These are phyloP conservation scores for Picochlorum sp. DNA, from an alignment of 139 green algal species.

Conservation along the genomic window DNA sequence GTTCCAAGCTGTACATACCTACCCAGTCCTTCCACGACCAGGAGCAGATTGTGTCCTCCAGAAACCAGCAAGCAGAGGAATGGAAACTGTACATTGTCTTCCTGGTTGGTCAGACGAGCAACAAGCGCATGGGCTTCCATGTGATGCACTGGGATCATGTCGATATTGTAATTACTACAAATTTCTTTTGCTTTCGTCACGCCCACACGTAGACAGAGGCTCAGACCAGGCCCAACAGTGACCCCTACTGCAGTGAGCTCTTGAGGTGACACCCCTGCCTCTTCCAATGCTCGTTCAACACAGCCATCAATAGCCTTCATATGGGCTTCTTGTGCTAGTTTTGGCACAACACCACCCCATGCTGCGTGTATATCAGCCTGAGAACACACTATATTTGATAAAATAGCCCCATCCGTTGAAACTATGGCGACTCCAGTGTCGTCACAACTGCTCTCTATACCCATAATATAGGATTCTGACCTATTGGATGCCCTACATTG, in stretches of 20 bases:
- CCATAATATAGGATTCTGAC: constrained; percentile 58
- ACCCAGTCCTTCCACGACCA: constrained; percentile 80
- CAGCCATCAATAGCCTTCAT: constrained; percentile 77
- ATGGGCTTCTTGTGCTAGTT: constrained; percentile 82
- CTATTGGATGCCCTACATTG: background rate
- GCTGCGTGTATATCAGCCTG: constrained; percentile 88
- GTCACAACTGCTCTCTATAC: constrained; percentile 94
- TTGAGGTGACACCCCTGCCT: constrained; percentile 32
- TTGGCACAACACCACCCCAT: constrained; percentile 90
- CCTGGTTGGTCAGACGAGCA: constrained; percentile 36
- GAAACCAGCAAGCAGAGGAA: constrained; percentile 91
- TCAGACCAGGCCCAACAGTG: constrained; percentile 89
- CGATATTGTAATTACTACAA: constrained; percentile 44
- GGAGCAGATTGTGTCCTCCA: constrained; percentile 90
- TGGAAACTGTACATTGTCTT: constrained; percentile 51
- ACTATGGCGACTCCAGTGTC: constrained; percentile 91
- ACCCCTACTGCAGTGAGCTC: constrained; percentile 81
- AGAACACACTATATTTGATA: constrained; percentile 66
- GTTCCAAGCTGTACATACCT: constrained; percentile 82
- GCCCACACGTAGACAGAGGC: constrained; percentile 85
- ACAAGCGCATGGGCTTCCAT: constrained; percentile 98
- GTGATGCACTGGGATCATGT: constrained; percentile 87
- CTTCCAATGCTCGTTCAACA: constrained; percentile 60
- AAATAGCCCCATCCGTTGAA: constrained; percentile 50
- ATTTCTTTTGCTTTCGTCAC: constrained; percentile 82